A percentile compares a stretch with the other conserved stretches of the same genome.
Conservation (phyloP, 306 rosid species). For the Gastrolobium bilobum region DNA sequence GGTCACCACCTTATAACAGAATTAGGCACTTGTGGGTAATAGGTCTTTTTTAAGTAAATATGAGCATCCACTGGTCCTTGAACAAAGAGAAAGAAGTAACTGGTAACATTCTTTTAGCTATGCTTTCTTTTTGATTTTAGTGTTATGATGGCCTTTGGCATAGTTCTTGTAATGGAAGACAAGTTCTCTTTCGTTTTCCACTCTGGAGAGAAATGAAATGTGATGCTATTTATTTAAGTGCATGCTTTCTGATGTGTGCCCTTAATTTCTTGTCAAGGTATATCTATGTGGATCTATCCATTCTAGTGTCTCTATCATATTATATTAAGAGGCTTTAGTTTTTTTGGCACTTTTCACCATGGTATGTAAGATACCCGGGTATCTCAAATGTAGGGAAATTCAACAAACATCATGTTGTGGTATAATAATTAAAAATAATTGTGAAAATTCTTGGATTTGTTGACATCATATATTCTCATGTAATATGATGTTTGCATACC, state of each 20-base stretch:
- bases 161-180: neutral
- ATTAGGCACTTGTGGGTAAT: neutral
- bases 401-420: neutral
- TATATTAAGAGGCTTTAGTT: neutral
- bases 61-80: neutral
- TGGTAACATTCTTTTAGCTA: neutral
- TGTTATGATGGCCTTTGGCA: neutral
- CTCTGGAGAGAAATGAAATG: neutral
- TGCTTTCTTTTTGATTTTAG: neutral
- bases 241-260: slow-evolving; percentile 5
- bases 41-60: neutral
- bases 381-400: neutral
- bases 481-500: neutral
- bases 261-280: neutral
- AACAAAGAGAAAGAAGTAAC: neutral
- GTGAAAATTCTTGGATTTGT: neutral
- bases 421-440: neutral
- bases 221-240: slow-evolving; percentile 2
- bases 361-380: neutral
- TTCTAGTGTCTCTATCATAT: neutral
- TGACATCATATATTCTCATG: neutral
- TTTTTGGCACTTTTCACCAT: neutral
- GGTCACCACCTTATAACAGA: neutral
- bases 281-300: too few relatives aligned
- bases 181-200: slow-evolving; percentile 28